These are phyloP conservation scores for Leccinum variabile DNA, from an alignment of 1,284 basidiomycete genomes.

Conservation along the genomic window DNA sequence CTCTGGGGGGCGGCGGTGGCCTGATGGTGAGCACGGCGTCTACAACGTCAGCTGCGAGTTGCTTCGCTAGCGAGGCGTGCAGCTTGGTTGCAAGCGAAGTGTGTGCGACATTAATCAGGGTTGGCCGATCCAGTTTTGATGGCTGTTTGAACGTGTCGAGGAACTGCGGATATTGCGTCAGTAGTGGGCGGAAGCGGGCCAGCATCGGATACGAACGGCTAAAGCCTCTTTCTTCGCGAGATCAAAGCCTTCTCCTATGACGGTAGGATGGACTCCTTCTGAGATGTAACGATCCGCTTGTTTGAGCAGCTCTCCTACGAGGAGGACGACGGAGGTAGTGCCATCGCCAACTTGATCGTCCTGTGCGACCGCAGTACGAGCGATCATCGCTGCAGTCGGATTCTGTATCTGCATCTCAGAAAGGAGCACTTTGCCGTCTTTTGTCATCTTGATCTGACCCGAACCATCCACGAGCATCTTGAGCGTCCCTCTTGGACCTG, in stretches of 20 bases:
- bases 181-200: constrained; percentile 15
- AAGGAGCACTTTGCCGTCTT: constrained; percentile 97
- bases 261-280: constrained; percentile 97
- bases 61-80: constrained; percentile 78
- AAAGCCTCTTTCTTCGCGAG: constrained; percentile 95
- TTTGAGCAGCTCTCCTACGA: constrained; percentile 96
- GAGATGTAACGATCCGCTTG: constrained; percentile 98
- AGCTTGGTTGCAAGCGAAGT: constrained; percentile 97
- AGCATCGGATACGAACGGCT: constrained; percentile 52
- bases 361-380: constrained; percentile 96
- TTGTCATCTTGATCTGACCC: constrained; percentile 99
- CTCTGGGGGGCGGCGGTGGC: constrained; percentile 62
- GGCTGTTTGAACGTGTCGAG: constrained; percentile 87
- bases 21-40: constrained; percentile 94
- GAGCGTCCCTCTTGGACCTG: constrained; percentile 92
- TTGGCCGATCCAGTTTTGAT: constrained; percentile 81
- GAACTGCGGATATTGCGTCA: constrained; percentile 58
- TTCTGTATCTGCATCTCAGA: constrained; percentile 99
- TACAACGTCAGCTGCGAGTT: constrained; percentile 90
- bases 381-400: constrained; percentile 99
- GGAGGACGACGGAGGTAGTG: constrained; percentile 94
- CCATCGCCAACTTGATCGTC: constrained; percentile 99
- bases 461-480: constrained; percentile 99
- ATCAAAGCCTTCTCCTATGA: constrained; percentile 95
- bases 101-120: constrained; percentile 89